Base-by-base conservation (phyloP, 768 basidiomycete genomes). In the Hygrocybe coccinea region DNA sequence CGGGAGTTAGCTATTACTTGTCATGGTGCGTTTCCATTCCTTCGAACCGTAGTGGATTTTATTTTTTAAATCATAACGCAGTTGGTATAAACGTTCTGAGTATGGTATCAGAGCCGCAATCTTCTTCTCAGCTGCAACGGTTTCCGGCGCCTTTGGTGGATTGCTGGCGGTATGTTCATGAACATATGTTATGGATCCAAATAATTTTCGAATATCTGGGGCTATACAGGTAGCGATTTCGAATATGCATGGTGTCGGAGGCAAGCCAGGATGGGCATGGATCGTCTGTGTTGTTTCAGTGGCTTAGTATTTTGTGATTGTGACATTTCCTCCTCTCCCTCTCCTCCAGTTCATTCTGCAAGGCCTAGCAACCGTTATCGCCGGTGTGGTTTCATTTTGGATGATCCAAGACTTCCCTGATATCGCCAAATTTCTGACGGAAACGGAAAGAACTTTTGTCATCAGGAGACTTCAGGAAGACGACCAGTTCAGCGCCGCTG, bases 341-440 rank as follows among this genome's bases (percentile, higher is more conserved):
- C 12, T 19, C 3, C 22, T 15, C 12, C n/a, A 54, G 51, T 54
- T 58, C 72, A 76, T 88, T 54, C 58, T 89, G 11, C 85, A 88
- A 63, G 88, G 87, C 17, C 69, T 89, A 35, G 72, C 71, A 12
- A 89, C 89, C 1, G 75, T 89, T 22, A 14, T 88, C n/a, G 86
- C 84, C 5, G 86, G 85, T 8, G 65, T 67, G 21, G 66, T 74
- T 9, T 89, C 87, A 1, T 90, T 83, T 72, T 91, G 80, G 78
- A 81, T 91, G 64, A 81, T 91, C 56, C 83, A 89, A 62, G 89
- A 91, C 65, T 91, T 91, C 70, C 89, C 89, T 2, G 87, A 91
- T 61, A 87, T 82, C 1, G 89, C 88, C 24, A 86, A 79, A 60
- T 91, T 90, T 73, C 74, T 91, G 5, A 78, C 77, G n/a, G 85